Evolutionary conservation across 1,284 basidiomycete species (phyloP), one percentile per base, ranked within the genome.

Genomic region (Macrocystidia cucumis): DNA sequence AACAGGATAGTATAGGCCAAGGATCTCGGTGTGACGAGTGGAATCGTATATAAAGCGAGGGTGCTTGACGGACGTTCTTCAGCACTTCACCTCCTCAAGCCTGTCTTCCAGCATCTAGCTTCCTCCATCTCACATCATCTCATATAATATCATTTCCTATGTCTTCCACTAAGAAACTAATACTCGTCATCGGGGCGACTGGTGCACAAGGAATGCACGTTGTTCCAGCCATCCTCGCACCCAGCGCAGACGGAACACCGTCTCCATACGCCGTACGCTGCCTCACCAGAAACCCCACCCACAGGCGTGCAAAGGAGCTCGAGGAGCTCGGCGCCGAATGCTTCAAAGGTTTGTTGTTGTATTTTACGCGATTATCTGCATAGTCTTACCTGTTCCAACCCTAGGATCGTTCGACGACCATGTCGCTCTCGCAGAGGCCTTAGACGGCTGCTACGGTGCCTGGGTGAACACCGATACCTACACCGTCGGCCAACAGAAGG

Each of bases 171-270:
- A n/a, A n/a, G n/a, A 68, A 69, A 48, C 44, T 64, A 43, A 67
- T 74, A 42, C 60, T 70, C 37, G 67, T 73, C 38, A 59, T 72
- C 27, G 69, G 71, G 23, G 71, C 64, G 2, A 73, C 71, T 17
- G 69, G 71, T 31, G n/a, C n/a, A 2, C 71, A 72, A 41, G 71
- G 70, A n/a, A 47, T 65, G 22, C 58, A 61, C 13, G 62, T 70
- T 38, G 59, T 72, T 29, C 55, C 67, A 38, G 59, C 57, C 17
- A 51, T 72, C 9, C 58, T 72, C 18, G 55, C 53, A 8, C 58
- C 57, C 2, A 42, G 42, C 31, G 38, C 48, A 14, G 59, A 66
- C 36, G 67, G 65, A 3, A 46, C 54, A 4, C 58, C 65, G 1
- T 67, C 66, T 9, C 67, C 67, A 0, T 74, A 69, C 46, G 46